Evolutionary conservation across 805 yeast genomes (phyloP), one percentile per base, ranked within the genome.

Genomic region (Lipomyces orientalis): DNA sequence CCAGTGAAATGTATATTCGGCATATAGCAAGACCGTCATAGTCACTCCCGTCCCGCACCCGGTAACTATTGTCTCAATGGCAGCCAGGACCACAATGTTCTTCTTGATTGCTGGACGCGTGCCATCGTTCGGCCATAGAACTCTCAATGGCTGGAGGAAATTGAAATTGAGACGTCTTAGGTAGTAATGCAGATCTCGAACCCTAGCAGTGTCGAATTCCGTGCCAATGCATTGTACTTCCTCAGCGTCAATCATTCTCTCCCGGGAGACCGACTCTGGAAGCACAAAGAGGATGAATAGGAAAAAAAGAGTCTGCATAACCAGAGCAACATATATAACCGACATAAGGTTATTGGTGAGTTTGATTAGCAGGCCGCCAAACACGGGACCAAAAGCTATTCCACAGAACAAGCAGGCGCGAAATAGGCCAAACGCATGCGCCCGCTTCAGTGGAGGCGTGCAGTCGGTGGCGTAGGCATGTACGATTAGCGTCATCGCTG

Each of bases 401-500:
- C 55, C 76, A 7, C 61, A 70, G 67, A 74, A 76, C 56, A 75
- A 9, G 51, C 65, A 55, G 6, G 76, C 73, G 31, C 75, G 75
- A 14, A 74, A 34, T 8, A 67, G 46, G 8, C 73, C 74, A 67
- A 81, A 73, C 62, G 75, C 75, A 54, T 62, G 54, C 8, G 77
- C 74, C 68, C 97, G 80, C 62, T 84, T 81, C 37, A 80, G 81
- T 0, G 90, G 84, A 25, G 87, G 88, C 6, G 87, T 87, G 54
- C 90, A 86, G 78, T 92, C 97, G 3, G 91, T 81, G 19, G 90
- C 82, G 74, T 91, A 92, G 66, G 93, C 86, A 74, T 88, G 88
- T 10, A 86, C 79, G 35, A 89, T 78, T 7, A 89, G 85, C 58
- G 89, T 71, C 33, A 87, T 72, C 4, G 88, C 82, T 66, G 86